Conservation (phyloP, 306 rosid species). For the Ormosia emarginata region DNA sequence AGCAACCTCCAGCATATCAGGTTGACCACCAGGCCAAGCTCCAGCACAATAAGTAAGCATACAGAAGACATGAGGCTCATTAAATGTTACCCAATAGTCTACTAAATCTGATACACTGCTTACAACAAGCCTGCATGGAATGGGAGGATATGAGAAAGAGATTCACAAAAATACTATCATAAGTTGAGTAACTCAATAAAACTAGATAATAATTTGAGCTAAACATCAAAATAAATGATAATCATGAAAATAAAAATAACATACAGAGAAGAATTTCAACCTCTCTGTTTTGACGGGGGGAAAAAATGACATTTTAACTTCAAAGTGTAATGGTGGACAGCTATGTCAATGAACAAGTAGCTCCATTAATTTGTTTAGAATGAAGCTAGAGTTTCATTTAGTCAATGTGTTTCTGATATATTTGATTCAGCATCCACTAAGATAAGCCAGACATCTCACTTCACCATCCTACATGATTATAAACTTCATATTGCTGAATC, state of each 20-base stretch:
- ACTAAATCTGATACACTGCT: slow-evolving; percentile 67
- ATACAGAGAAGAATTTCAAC: background rate
- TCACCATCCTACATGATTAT: background rate
- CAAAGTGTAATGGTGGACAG: background rate
- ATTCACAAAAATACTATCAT: background rate
- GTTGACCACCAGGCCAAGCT: slow-evolving; percentile 98
- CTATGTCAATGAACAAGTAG: background rate
- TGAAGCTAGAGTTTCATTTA: background rate
- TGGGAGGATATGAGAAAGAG: background rate
- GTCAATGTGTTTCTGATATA: background rate
- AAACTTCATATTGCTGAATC: background rate
- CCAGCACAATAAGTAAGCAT: slow-evolving; percentile 94
- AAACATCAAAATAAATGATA: background rate
- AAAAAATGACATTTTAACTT: background rate
- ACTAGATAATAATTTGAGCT: background rate
- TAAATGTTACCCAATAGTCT: slow-evolving; percentile 93
- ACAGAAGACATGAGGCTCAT: slow-evolving; percentile 90
- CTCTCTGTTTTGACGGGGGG: background rate
- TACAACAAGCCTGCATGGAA: slow-evolving; percentile 78
- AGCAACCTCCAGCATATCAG: slow-evolving; percentile 92
- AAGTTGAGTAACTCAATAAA: background rate
- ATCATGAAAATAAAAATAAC: background rate
- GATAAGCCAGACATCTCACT: background rate
- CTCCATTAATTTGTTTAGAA: background rate
- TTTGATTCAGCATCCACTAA: background rate